Evolutionary conservation across 805 yeast species (phyloP), one percentile per base, ranked within the genome.

Genomic region (Pichia californica): DNA sequence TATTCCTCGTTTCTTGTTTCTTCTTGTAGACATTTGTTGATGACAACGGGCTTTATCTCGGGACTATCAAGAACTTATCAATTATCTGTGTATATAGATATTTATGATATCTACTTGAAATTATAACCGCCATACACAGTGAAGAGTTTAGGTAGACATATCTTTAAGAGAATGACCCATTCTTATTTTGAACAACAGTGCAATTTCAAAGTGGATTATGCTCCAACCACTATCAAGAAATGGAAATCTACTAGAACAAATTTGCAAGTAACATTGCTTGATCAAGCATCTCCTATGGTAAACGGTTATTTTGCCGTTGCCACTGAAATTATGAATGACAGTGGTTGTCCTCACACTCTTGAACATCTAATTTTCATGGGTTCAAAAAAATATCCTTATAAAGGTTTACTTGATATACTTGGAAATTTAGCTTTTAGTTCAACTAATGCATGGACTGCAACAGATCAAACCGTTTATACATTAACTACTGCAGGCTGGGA

Each of bases 291-390:
- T 2, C 97, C 98, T 3, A 72, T 88, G 27, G 88, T 93, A 3
- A 81, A 82, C 56, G 99, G 98, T n/a, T 84, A 83, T 58, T 88
- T 93, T 62, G 94, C 96, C 1, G 95, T 93, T 4, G 96, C 95
- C 15, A 88, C 98, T 1, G 98, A 93, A 61, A 86, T 87, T 40
- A 68, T 73, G 19, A 80, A 88, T 57, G 93, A 89, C 59, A 77
- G 88, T 20, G 99, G 99, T 7, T 78, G 86, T 50, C 99, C 99
- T 1, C 99, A 93, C 57, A 93, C 99, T 2, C 64, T 93, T 41
- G 99, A 93, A 64, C 99, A 93, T 65, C 69, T 93, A 61, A 74
- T 91, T 30, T 93, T 93, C 62, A 86, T 88, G 95, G 99, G 99
- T 1, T 86, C 96, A 3, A 70, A 81, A 50, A 79, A 81, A 45